Percentiles rank a stretch among this genome's conserved stretches.
Conservation (phyloP, 441 rosid species). For the Populus hybrid region DNA sequence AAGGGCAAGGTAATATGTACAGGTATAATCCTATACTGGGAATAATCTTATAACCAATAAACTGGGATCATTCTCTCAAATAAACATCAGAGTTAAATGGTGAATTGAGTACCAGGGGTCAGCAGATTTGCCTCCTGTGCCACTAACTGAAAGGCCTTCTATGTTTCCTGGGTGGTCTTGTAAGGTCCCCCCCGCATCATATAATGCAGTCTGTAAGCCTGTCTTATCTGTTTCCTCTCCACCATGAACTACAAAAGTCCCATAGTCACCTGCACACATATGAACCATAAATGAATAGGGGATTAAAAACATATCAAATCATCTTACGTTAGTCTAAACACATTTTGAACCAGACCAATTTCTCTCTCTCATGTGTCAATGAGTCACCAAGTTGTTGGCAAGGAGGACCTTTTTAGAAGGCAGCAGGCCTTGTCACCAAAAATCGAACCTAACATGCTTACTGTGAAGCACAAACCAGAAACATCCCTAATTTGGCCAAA, state of each 20-base stretch:
- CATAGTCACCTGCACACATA: conserved; percentile 64
- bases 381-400: not conserved
- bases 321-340: not conserved
- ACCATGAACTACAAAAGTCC: conserved; percentile 75
- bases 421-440: not conserved
- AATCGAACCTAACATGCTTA: not conserved
- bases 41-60: not conserved
- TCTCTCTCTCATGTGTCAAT: not conserved
- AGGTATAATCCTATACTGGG: not conserved
- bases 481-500: not conserved
- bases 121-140: conserved; percentile 34
- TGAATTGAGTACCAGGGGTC: conserved; percentile 39
- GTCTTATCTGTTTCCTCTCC: conserved; percentile 47
- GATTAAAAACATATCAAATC: not conserved
- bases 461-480: not conserved
- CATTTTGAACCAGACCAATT: not conserved
- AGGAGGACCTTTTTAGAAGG: not conserved
- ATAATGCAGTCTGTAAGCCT: conserved; percentile 26
- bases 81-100: conserved; percentile 5
- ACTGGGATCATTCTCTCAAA: not conserved
- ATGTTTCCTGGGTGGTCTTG: conserved; percentile 30
- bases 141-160: conserved; percentile 35
- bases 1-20: not conserved
- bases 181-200: conserved; percentile 34
- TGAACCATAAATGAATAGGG: conserved; percentile 5